Percentiles rank a stretch among this genome's conserved stretches.
phyloP scores from a whole-genome alignment of 192 early-diverging fungal species.

The Umbelopsis sp. region DNA sequence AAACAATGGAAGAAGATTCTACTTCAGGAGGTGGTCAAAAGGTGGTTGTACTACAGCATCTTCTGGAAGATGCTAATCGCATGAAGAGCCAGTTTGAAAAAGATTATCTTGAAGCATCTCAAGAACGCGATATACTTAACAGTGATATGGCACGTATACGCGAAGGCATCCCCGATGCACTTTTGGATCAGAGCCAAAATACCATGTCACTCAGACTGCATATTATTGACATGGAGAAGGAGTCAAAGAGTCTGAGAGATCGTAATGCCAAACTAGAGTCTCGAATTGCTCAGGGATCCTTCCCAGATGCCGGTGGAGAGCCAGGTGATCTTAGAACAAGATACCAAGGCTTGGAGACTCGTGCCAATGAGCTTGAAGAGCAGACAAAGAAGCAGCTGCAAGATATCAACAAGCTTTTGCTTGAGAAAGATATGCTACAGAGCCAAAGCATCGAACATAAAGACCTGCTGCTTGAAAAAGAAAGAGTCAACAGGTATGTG shows the following conservation, averaged over 20 bases:
- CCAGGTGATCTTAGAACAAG: conserved; percentile 27
- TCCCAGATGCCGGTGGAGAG: conserved; percentile 42
- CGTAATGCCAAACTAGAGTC: conserved; percentile 31
- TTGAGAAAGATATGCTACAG: conserved; percentile 59
- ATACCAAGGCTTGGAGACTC: conserved; percentile 33
- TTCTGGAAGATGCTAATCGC: conserved; percentile 38
- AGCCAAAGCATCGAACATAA: conserved; percentile 51
- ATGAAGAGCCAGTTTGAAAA: conserved; percentile 38
- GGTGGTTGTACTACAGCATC: conserved; percentile 30
- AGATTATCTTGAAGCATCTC: conserved; percentile 25
- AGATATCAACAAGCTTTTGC: conserved; percentile 52
- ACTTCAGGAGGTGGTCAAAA: conserved; percentile 28
- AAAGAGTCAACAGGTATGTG: conserved; percentile 45
- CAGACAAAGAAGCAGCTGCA: conserved; percentile 47
- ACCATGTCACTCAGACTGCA: conserved; percentile 41
- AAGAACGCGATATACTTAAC: conserved; percentile 34
- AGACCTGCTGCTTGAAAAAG: conserved; percentile 53
- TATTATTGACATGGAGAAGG: conserved; percentile 43
- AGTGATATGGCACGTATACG: conserved; percentile 34
- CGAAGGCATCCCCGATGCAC: conserved; percentile 38
- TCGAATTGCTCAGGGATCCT: conserved; percentile 21
- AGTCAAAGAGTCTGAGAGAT: conserved; percentile 35
- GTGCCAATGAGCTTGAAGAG: conserved; percentile 42
- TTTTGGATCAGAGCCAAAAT: conserved; percentile 36
- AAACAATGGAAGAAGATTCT: conserved; percentile 34